Base-by-base conservation (phyloP, 2,329 filamentous ascomycete genomes). In the Sporothrix curviconia region DNA sequence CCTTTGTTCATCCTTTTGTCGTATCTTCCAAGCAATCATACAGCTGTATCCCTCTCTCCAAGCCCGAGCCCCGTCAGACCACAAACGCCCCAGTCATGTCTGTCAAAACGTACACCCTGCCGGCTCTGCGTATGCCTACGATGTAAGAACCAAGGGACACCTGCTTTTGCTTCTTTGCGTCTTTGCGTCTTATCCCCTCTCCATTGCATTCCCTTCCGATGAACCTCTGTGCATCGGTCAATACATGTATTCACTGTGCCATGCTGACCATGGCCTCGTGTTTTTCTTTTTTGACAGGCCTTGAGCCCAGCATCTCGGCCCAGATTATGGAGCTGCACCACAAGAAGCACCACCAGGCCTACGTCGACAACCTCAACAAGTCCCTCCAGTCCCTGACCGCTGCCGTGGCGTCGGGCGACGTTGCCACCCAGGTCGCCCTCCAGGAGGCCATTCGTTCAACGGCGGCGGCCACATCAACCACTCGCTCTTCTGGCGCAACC, bases 311-410 rank as follows among this genome's bases (percentile, higher is more conserved):
- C 68, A 84, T 96, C 77, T 92, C 87, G 50, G 87, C 88, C 72
- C 84, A 94, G 76, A 96, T 96, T 78, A 96, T 96, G 92, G 89
- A 95, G 78, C 83, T 95, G 46, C 92, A 96, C 80, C 89, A 96
- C 83, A 86, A 83, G 76, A 92, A 91, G 76, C 91, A 96, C 81
- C 92, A 96, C 79, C 85, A 92, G 75, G 92, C 91, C 68, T 96
- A 96, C 72, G 90, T 96, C 66, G 94, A 85, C 74, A 87, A 86
- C 71, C 89, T 89, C 78, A 96, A 96, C 78, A 80, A 85, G 60
- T 86, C 89, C 58, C 76, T 84, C 64, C 85, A 91, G 73, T 84
- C 92, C 69, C 75, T 89, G 62, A 77, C 79, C 59, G 79, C 83
- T 22, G 82, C 83, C 28, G 71, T 79, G 59, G 66, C 72, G 7